Conservation (phyloP, 768 basidiomycete genomes). For the Cyclocybe aegerita region DNA sequence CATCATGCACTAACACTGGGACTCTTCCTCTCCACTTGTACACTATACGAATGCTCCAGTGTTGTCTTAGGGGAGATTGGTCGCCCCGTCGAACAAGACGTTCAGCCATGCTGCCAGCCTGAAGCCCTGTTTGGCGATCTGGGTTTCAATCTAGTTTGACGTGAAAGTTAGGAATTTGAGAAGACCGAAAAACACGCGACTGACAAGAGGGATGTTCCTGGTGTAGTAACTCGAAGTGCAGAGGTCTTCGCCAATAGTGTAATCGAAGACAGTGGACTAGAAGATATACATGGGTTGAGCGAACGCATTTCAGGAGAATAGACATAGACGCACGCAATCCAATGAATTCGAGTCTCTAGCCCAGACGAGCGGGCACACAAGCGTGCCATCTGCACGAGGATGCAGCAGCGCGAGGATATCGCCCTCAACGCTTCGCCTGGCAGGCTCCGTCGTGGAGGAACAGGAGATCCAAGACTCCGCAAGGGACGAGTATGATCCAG, state of each 20-base stretch:
- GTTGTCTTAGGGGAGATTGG: slow-evolving; percentile 31
- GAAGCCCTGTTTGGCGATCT: slow-evolving; percentile 45
- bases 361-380: slow-evolving; percentile 48
- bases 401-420: slow-evolving; percentile 30
- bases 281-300: neutral
- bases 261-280: slow-evolving; percentile 44
- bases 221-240: slow-evolving; percentile 42
- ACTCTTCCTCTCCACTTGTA: too few relatives aligned
- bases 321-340: slow-evolving; percentile 36
- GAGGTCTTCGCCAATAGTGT: slow-evolving; percentile 37
- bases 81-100: slow-evolving; percentile 42
- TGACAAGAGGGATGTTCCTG: slow-evolving; percentile 33
- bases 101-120: slow-evolving; percentile 51
- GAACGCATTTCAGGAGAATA: neutral
- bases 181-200: slow-evolving; percentile 2
- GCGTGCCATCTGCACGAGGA: slow-evolving; percentile 33
- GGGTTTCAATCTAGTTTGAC: slow-evolving; percentile 26
- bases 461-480: slow-evolving; percentile 39
- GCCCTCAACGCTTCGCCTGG: slow-evolving; percentile 26
- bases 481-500: slow-evolving; percentile 28
- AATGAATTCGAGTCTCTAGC: slow-evolving; percentile 43
- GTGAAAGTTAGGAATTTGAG: neutral
- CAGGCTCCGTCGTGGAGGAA: slow-evolving; percentile 32
- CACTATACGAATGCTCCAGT: neutral
- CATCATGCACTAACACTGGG: too few relatives aligned